Evolutionary conservation across 495 filamentous ascomycete genomes (phyloP), one percentile per base, ranked within the genome.

Genomic region (Poronia punctata): DNA sequence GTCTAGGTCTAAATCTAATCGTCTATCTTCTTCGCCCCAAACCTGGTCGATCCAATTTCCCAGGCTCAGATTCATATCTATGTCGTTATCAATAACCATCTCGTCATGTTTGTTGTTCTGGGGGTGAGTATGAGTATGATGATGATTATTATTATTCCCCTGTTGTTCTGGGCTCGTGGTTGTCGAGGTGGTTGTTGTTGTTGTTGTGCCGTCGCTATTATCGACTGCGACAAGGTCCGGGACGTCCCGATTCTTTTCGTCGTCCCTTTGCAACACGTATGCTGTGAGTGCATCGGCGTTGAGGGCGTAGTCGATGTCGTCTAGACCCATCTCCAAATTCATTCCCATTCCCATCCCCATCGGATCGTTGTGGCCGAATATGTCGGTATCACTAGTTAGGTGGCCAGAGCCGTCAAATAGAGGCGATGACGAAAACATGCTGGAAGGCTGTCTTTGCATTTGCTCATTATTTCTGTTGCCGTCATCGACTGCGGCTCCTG

Each of bases 31-130:
- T 9, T 38, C 43, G 32, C 45, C 46, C 54, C 54, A 54, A 28
- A 40, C 54, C 31, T 35, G 15, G 25, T 54, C 51, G 27, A 57
- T 54, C 54, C 54, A 57, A 17, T 54, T 45, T 0, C 28, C 48
- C 22, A 37, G 23, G 14, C 27, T 41, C 17, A 45, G 38, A 36
- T 45, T 46, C 35, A 56, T 50, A 1, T 19, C n/a, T 8, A 45
- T 40, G 11, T 38, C 30, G 4, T 25, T n/a, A 14, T 35, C 40
- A 15, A 17, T n/a, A n/a, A n/a, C 14, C 22, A 5, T 3, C 6
- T 21, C 26, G 35, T 25, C 27, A 7, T 12, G 4, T 2, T 6
- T 38, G 14, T n/a, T 20, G 20, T 33, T 19, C 12, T 25, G 14
- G 20, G 5, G 18, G 1, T 33, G 12, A 7, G 10, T 17, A 11